Conservation (phyloP, 495 filamentous ascomycete species). For the Achaetomiella virescens region DNA sequence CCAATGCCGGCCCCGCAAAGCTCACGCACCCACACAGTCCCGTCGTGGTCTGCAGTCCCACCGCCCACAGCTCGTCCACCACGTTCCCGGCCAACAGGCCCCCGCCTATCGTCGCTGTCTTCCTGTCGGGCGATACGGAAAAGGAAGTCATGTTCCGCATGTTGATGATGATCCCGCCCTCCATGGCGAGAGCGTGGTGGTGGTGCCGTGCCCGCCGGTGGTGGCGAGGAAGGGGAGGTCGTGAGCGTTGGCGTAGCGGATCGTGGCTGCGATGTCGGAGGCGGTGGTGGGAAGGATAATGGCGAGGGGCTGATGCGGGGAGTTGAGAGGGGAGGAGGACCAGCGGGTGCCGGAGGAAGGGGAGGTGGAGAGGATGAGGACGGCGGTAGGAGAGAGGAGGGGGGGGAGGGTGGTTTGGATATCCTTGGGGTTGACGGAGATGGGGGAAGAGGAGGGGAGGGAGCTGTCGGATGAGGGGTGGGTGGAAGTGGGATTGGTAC, state of each 20-base stretch:
- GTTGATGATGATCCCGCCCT: conserved; percentile 43
- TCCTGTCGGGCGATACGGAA: conserved; percentile 34
- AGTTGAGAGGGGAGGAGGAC: conserved; percentile 15
- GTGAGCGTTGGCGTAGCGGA: conserved; percentile 41
- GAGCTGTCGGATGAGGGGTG: no score
- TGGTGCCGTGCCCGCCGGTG: conserved; percentile 41
- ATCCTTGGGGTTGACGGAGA: neutral
- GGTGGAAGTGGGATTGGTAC: no score
- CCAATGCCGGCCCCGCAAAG: conserved; percentile 46
- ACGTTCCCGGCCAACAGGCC: conserved; percentile 34
- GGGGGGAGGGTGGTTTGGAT: neutral
- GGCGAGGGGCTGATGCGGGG: conserved; percentile 33
- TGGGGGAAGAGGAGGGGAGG: no score
- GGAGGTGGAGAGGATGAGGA: conserved; percentile 4
- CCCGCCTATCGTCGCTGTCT: conserved; percentile 45
- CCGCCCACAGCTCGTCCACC: conserved; percentile 25
- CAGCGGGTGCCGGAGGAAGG: neutral
- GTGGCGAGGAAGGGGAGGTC: conserved; percentile 46
- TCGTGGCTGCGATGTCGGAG: conserved; percentile 44
- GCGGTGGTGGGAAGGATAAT: conserved; percentile 46
- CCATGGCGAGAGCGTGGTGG: conserved; percentile 34
- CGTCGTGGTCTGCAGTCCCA: conserved; percentile 39
- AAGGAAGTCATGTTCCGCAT: conserved; percentile 37
- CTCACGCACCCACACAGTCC: conserved; percentile 51
- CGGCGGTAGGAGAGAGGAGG: neutral